Evolutionary conservation across 2,329 filamentous ascomycete genomes (phyloP).

Genomic region (Fusarium phyllophilum): DNA sequence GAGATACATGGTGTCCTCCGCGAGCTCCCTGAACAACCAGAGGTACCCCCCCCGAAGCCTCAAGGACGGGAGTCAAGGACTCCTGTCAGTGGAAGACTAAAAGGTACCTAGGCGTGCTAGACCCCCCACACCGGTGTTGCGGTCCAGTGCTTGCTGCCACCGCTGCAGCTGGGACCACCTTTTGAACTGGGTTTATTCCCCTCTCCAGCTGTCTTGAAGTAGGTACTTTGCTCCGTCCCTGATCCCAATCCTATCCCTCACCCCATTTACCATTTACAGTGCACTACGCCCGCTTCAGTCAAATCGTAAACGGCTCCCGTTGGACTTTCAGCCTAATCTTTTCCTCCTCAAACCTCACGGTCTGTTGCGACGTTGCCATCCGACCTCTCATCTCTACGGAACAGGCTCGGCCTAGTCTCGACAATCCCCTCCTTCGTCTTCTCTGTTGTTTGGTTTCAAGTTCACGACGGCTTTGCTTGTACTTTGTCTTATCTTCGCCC

Average conservation of each 20-base stretch:
- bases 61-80: background rate
- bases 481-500: constrained; percentile 1
- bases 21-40: background rate
- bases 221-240: constrained; percentile 26
- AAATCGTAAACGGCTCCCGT: constrained; percentile 26
- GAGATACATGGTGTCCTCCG: constrained; percentile 29
- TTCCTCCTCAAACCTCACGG: constrained; percentile 23
- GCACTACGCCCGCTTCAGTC: constrained; percentile 36
- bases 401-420: constrained; percentile 10
- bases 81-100: constrained; percentile 25
- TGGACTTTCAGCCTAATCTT: constrained; percentile 31
- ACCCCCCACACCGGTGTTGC: constrained; percentile 21
- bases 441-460: background rate
- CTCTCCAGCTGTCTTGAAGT: constrained; percentile 24
- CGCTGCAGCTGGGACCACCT: constrained; percentile 30
- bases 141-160: constrained; percentile 32
- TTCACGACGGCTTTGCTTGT: constrained; percentile 9
- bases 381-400: constrained; percentile 26
- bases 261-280: constrained; percentile 22
- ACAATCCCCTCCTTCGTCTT: constrained; percentile 10
- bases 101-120: constrained; percentile 13
- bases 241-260: constrained; percentile 24
- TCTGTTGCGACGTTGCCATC: constrained; percentile 23
- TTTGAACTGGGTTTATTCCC: constrained; percentile 26
- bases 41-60: background rate